A percentile compares a stretch with the other conserved stretches of the same genome.
Evolutionary conservation across 495 filamentous ascomycete species (phyloP).

Genomic region (Chaetomidium leptoderma): DNA sequence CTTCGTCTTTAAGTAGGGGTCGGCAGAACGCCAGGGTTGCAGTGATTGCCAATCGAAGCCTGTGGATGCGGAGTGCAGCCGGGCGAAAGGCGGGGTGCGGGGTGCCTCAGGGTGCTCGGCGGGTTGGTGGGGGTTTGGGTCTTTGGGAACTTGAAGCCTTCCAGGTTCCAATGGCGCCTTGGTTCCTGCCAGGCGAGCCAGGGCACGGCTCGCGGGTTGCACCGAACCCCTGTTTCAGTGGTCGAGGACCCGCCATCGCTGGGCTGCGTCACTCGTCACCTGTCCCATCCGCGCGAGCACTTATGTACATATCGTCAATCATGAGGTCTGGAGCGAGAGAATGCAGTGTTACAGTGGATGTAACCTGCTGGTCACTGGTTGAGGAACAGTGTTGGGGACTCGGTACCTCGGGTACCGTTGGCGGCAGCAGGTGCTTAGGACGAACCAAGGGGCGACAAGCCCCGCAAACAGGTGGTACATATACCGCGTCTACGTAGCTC

Average conservation of each 20-base stretch:
- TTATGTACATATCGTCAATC: background rate
- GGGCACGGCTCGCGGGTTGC: slow-evolving; percentile 1
- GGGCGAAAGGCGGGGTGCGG: slow-evolving; percentile 16
- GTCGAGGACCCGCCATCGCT: background rate
- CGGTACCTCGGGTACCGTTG: no score
- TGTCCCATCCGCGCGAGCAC: slow-evolving; percentile 3
- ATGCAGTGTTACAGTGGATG: background rate
- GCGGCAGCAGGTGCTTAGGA: no score
- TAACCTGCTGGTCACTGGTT: no score
- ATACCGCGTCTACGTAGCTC: no score
- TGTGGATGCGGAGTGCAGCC: slow-evolving; percentile 15
- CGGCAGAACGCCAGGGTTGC: slow-evolving; percentile 12
- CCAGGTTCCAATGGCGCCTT: background rate
- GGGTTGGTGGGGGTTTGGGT: slow-evolving; percentile 2
- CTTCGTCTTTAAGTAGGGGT: slow-evolving; percentile 6
- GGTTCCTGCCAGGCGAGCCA: background rate
- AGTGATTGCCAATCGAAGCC: slow-evolving; percentile 5
- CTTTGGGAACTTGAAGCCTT: no score
- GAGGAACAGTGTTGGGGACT: no score
- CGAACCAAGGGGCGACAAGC: no score
- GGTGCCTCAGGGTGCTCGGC: background rate
- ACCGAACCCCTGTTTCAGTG: slow-evolving; percentile 9
- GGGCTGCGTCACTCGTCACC: slow-evolving; percentile 9
- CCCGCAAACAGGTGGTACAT: no score
- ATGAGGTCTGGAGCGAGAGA: background rate